These are phyloP conservation scores for Bruguiera sexangula DNA, from an alignment of 345 rosid genomes.

Conservation along the genomic window DNA sequence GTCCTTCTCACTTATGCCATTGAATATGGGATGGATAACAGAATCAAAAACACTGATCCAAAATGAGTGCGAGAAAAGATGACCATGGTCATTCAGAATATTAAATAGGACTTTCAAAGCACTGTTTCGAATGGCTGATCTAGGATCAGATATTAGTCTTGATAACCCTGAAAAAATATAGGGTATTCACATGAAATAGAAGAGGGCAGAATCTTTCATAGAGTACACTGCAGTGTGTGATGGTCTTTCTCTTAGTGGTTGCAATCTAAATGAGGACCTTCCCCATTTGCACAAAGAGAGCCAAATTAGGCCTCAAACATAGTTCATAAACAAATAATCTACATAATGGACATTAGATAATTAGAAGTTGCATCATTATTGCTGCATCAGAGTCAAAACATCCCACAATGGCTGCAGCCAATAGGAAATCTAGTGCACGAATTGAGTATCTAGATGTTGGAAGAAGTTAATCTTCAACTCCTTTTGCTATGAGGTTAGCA, in stretches of 20 bases:
- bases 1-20: constrained; percentile 39
- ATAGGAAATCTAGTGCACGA: not conserved
- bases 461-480: no score
- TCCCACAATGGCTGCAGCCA: no score
- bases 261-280: not conserved
- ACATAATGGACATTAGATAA: no score
- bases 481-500: not conserved
- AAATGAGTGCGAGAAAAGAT: constrained; percentile 72
- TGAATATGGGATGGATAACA: constrained; percentile 64
- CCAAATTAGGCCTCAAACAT: no score
- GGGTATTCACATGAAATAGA: not conserved
- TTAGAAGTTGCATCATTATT: no score
- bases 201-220: no score
- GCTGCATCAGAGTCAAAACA: no score
- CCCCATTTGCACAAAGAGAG: no score
- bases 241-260: not conserved
- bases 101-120: constrained; percentile 89
- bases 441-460: not conserved
- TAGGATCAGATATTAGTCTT: constrained; percentile 73
- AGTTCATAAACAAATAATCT: no score
- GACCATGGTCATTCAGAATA: constrained; percentile 95
- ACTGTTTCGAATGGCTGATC: constrained; percentile 79
- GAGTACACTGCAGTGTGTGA: not conserved
- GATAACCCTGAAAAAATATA: constrained; percentile 67
- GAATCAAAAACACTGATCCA: constrained; percentile 62